Evolutionary conservation across 1,139 yeast species (phyloP).

Genomic region (Wickerhamomyces sp.): DNA sequence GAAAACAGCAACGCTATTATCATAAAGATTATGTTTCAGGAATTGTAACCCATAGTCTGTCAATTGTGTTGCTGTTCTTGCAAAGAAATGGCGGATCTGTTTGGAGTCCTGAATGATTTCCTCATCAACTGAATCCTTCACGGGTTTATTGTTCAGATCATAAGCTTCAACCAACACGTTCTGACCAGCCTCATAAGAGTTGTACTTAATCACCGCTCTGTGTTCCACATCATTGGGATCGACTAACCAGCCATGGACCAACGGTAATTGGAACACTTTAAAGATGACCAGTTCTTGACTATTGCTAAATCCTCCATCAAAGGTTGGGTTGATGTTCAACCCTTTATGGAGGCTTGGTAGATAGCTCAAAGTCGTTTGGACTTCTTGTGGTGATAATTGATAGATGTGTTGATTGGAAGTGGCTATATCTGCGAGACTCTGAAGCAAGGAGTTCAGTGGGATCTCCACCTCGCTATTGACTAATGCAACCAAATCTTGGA

Average conservation of each 20-base stretch:
- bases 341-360: constrained; percentile 73
- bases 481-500: constrained; percentile 22
- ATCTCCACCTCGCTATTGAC: constrained; percentile 25
- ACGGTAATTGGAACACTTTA: constrained; percentile 37
- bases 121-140: constrained; percentile 16
- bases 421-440: constrained; percentile 43
- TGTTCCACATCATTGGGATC: constrained; percentile 30
- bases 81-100: constrained; percentile 28
- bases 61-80: constrained; percentile 60
- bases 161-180: constrained; percentile 33
- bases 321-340: constrained; percentile 64
- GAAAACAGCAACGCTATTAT: constrained; percentile 53
- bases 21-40: constrained; percentile 36
- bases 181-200: constrained; percentile 44
- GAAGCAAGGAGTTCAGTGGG: constrained; percentile 33
- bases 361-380: constrained; percentile 32
- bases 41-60: constrained; percentile 55
- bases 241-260: constrained; percentile 49
- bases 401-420: constrained; percentile 26
- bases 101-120: constrained; percentile 26
- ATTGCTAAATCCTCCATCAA: constrained; percentile 59
- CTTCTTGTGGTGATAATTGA: constrained; percentile 23
- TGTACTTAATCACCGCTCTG: constrained; percentile 28
- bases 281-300: constrained; percentile 40
- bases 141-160: constrained; percentile 24